Conservation (phyloP, 2,329 filamentous ascomycete species). For the Colletotrichum costaricense region DNA sequence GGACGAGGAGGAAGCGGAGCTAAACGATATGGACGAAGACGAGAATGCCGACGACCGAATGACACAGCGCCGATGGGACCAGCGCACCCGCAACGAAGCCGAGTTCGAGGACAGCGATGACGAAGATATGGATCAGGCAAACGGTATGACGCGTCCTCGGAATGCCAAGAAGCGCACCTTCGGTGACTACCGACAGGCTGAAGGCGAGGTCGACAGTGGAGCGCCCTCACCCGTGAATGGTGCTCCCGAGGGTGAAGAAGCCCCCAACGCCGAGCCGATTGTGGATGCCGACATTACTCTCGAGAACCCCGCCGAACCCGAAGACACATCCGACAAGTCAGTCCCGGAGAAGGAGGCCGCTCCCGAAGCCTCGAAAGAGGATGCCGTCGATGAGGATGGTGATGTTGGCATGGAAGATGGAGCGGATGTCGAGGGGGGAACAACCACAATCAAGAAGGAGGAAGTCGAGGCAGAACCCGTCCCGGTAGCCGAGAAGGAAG, state of each 20-base stretch:
- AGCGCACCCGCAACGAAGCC: slow-evolving; percentile 78
- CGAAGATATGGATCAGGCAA: slow-evolving; percentile 80
- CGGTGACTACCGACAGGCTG: slow-evolving; percentile 60
- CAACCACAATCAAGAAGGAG: slow-evolving; percentile 52
- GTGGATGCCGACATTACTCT: slow-evolving; percentile 39
- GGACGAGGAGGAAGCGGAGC: slow-evolving; percentile 74
- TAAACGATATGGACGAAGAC: slow-evolving; percentile 82
- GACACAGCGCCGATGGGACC: slow-evolving; percentile 86
- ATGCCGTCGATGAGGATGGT: slow-evolving; percentile 58
- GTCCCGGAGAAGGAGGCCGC: slow-evolving; percentile 26
- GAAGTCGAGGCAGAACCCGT: slow-evolving; percentile 49
- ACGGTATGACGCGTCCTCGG: slow-evolving; percentile 71
- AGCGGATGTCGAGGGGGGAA: slow-evolving; percentile 43
- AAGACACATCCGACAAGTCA: slow-evolving; percentile 19
- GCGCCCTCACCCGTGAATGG: slow-evolving; percentile 51
- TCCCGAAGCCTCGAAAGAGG: slow-evolving; percentile 37
- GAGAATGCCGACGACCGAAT: slow-evolving; percentile 85
- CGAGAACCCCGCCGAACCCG: slow-evolving; percentile 48
- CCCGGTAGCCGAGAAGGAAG: slow-evolving; percentile 40
- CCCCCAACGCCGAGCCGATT: slow-evolving; percentile 40
- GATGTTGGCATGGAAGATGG: slow-evolving; percentile 63
- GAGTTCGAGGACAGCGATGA: slow-evolving; percentile 92
- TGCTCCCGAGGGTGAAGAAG: slow-evolving; percentile 45
- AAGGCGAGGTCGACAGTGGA: slow-evolving; percentile 51
- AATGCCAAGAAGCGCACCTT: slow-evolving; percentile 63